These are phyloP conservation scores for Marchantia polymorpha DNA, from an alignment of 225 moss, liverwort and hornwort genomes.

Conservation along the genomic window DNA sequence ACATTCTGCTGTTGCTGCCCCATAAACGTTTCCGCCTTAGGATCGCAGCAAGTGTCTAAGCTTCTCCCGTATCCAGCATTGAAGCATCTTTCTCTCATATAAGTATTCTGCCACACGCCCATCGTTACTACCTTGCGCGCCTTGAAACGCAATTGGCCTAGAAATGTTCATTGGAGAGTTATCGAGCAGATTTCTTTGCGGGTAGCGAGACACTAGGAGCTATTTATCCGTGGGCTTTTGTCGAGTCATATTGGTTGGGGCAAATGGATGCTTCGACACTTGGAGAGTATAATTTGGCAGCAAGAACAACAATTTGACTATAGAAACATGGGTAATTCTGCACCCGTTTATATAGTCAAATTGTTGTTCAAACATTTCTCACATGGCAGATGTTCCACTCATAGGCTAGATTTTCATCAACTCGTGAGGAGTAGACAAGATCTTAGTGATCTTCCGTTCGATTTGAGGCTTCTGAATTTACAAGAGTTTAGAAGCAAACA, in stretches of 20 bases:
- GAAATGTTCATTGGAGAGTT: neutral
- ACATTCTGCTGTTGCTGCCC: neutral
- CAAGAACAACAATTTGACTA: too few species aligned
- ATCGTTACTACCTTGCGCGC: neutral
- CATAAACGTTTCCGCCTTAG: neutral
- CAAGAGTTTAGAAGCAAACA: neutral
- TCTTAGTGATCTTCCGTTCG: neutral
- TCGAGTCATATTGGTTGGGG: neutral
- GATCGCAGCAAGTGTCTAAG: neutral
- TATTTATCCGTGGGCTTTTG: neutral
- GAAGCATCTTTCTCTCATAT: too few species aligned
- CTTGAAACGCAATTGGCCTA: too few species aligned
- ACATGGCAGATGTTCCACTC: neutral
- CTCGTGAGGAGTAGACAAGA: slow-evolving; percentile 30
- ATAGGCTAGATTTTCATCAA: slow-evolving; percentile 24
- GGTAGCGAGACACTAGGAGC: too few species aligned
- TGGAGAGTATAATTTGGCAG: too few species aligned
- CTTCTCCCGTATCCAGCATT: neutral
- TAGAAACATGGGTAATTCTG: slow-evolving; percentile 20
- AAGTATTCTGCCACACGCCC: neutral
- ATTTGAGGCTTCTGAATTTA: slow-evolving; percentile 2
- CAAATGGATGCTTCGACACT: slow-evolving; percentile 32
- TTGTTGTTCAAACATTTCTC: neutral
- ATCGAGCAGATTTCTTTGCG: neutral
- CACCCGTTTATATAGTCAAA: slow-evolving; percentile 20